Conservation (phyloP, 805 yeast genomes). For the Yamadazyma takamatsuzukensis region DNA sequence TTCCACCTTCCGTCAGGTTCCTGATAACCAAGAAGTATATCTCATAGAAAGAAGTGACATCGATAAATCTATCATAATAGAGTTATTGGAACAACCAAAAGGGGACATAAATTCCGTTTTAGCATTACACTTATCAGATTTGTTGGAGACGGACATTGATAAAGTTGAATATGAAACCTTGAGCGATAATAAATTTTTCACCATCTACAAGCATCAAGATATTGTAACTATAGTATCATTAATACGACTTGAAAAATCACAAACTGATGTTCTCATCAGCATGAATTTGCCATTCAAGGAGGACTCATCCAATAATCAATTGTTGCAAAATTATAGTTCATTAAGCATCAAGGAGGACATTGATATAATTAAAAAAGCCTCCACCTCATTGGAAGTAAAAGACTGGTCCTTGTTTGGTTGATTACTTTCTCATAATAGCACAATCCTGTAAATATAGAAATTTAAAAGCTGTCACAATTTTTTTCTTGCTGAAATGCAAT, state of each 20-base stretch:
- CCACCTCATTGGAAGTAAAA: constrained; percentile 26
- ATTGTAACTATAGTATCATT: constrained; percentile 51
- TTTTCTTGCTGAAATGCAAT: too few relatives aligned
- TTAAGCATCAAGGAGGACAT: constrained; percentile 2
- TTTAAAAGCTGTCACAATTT: too few relatives aligned
- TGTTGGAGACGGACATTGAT: constrained; percentile 26
- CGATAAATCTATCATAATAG: constrained; percentile 61
- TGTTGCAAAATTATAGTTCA: not conserved
- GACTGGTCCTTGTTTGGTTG: constrained; percentile 44
- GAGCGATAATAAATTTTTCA: not conserved
- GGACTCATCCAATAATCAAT: not conserved
- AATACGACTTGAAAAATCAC: constrained; percentile 46
- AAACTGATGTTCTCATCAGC: constrained; percentile 44
- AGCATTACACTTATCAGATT: constrained; percentile 52
- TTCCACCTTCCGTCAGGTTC: constrained; percentile 73
- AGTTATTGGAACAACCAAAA: constrained; percentile 49
- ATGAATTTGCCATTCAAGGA: too few relatives aligned
- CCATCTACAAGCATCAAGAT: not conserved
- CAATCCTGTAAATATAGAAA: too few relatives aligned
- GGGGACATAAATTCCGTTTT: constrained; percentile 40
- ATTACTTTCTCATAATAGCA: too few relatives aligned
- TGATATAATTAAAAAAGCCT: constrained; percentile 2
- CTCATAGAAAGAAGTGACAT: constrained; percentile 38
- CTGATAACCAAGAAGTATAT: constrained; percentile 93
- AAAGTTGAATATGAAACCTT: not conserved